phyloP scores from a whole-genome alignment of 2,329 filamentous ascomycete genomes.

The Fusarium sp. region DNA sequence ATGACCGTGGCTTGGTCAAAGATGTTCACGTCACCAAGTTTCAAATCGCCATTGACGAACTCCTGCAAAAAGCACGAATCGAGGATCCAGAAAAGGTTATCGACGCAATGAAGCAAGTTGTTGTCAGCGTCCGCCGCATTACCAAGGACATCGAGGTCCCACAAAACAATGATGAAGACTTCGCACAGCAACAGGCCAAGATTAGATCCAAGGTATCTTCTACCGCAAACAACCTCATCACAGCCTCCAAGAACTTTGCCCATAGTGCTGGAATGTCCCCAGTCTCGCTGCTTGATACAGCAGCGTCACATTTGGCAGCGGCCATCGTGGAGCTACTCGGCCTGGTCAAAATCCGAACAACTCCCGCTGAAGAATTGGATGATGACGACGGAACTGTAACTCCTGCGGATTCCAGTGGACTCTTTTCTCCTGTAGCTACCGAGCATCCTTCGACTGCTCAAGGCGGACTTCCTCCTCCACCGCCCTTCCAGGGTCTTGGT shows the following conservation, averaged over 20 bases:
- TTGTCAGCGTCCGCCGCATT: constrained; percentile 83
- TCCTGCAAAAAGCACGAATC: constrained; percentile 79
- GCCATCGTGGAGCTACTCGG: constrained; percentile 88
- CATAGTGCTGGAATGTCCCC: constrained; percentile 85
- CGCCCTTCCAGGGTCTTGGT: constrained; percentile 67
- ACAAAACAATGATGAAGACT: constrained; percentile 61
- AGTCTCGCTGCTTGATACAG: constrained; percentile 92
- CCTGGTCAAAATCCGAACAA: constrained; percentile 82
- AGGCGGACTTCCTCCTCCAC: constrained; percentile 59
- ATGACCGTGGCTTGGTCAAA: constrained; percentile 81
- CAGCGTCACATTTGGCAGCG: constrained; percentile 87
- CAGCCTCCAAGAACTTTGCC: constrained; percentile 91
- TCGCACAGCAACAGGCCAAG: constrained; percentile 69
- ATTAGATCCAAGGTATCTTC: constrained; percentile 86
- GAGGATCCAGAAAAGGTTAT: constrained; percentile 80
- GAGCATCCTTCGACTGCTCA: constrained; percentile 46
- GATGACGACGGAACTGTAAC: constrained; percentile 74
- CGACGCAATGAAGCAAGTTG: constrained; percentile 86
- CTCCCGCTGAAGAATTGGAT: constrained; percentile 78
- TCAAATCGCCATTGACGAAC: constrained; percentile 92
- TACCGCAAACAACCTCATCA: constrained; percentile 95
- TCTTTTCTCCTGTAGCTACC: constrained; percentile 69
- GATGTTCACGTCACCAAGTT: constrained; percentile 95
- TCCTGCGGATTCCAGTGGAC: constrained; percentile 73
- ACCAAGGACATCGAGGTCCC: constrained; percentile 79